Base-by-base conservation (phyloP, 2,329 filamentous ascomycete genomes). In the Penicillium sp. region DNA sequence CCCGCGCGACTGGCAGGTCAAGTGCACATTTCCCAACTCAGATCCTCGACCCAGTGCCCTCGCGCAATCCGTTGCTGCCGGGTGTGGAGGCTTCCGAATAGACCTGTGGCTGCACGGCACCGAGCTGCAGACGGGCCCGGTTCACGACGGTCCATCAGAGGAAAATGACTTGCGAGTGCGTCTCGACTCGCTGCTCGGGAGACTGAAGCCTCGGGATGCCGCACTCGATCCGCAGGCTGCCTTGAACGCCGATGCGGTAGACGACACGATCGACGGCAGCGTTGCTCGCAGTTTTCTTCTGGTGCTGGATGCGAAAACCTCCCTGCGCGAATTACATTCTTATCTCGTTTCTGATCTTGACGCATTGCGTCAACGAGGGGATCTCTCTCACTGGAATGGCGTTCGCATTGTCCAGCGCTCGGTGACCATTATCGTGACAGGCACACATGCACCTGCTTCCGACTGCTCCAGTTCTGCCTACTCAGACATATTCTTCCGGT, bases 61-160 rank as follows among this genome's bases (percentile, higher is more conserved):
- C 6, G 39, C 52, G 23, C 44, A 53, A 16, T 51, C 50, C 9
- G 36, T 56, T 28, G 39, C 36, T 14, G 49, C 51, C 9, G 55
- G 57, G 30, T 63, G 60, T 29, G 45, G 53, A 19, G 56, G 59
- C 2, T 42, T 57, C 29, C 55, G 50, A 23, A 56, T 47, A 11
- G 51, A 57, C 17, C 28, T 62, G 13, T 58, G 57, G 55, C 46
- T 58, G 20, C 44, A 53, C 20, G 32, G 45, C n/a, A 37, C 46
- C 21, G 37, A 52, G 15, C 44, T 63, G 23, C 42, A 56, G 26
- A 51, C 60, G 17, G 53, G 50, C 6, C 36, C 41, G 14, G 47
- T 51, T 0, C 17, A 37, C 5, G 13, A 36, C 3, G 27, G 34
- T 14, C 42, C 48, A 3, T 33, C 47, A 14, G 30, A 37, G 6